A percentile compares a stretch with the other conserved stretches of the same genome.
Conservation (phyloP, 257 asterid genomes). For the Solanum habrochaites region DNA sequence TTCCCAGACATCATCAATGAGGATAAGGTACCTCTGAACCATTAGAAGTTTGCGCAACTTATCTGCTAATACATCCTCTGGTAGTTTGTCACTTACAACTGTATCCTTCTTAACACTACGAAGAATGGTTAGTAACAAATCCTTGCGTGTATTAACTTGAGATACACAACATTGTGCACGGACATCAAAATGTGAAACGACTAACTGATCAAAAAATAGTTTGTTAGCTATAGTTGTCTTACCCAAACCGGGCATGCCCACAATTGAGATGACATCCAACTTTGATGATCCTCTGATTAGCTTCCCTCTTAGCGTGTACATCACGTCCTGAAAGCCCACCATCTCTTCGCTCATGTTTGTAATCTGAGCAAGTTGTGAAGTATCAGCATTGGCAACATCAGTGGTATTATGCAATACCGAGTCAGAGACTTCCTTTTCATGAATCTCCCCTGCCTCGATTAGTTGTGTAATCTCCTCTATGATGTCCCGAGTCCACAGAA, state of each 20-base stretch:
- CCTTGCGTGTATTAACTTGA: not conserved
- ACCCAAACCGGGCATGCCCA: not conserved
- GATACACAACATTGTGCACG: constrained; percentile 15
- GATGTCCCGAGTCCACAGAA: not conserved
- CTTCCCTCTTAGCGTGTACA: not conserved
- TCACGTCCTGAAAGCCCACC: not conserved
- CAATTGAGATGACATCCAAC: not conserved
- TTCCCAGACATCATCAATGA: constrained; percentile 36
- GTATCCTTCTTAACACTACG: not conserved
- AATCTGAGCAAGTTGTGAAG: not conserved
- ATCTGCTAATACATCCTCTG: not conserved
- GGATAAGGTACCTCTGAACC: constrained; percentile 12
- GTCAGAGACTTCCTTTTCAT: not conserved
- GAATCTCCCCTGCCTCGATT: not conserved
- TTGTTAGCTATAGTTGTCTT: not conserved
- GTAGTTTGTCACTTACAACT: not conserved
- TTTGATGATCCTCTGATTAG: not conserved
- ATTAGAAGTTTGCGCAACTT: not conserved
- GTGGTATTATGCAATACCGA: not conserved
- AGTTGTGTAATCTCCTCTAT: not conserved
- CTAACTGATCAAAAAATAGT: not conserved
- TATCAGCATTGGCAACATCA: not conserved
- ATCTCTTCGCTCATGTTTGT: not conserved
- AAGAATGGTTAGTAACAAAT: constrained; percentile 5
- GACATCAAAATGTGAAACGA: not conserved